These are phyloP conservation scores for Myxozyma vanderwaltii DNA, from an alignment of 805 yeast genomes.

Conservation along the genomic window DNA sequence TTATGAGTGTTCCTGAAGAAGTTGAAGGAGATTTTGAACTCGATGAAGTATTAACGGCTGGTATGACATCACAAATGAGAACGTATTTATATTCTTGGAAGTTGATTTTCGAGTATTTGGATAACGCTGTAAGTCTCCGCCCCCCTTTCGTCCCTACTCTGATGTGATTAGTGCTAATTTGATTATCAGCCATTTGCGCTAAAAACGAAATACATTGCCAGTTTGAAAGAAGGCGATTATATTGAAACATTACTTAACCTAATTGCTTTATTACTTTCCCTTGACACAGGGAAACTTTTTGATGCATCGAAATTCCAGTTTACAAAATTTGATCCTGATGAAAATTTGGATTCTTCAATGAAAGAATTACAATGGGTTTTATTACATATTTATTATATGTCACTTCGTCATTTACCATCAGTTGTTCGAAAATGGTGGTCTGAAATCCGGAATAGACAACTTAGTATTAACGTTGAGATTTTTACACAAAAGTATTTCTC, in stretches of 20 bases:
- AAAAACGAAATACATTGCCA: slow-evolving; percentile 60
- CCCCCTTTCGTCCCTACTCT: too few relatives aligned
- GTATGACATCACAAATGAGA: slow-evolving; percentile 24
- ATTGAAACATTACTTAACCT: slow-evolving; percentile 55
- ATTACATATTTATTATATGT: slow-evolving; percentile 54
- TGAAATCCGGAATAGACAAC: slow-evolving; percentile 65
- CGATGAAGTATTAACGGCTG: slow-evolving; percentile 9
- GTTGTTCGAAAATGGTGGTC: slow-evolving; percentile 68
- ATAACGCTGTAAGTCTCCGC: slow-evolving; percentile 50
- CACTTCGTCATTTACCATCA: slow-evolving; percentile 57
- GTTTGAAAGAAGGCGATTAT: slow-evolving; percentile 54
- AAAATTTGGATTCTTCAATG: slow-evolving; percentile 32
- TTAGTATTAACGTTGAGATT: slow-evolving; percentile 60
- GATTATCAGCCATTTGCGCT: slow-evolving; percentile 53
- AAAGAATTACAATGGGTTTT: slow-evolving; percentile 48
- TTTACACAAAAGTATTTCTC: slow-evolving; percentile 66
- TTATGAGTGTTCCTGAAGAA: slow-evolving; percentile 28
- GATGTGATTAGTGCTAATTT: background rate
- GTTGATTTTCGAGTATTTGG: slow-evolving; percentile 61
- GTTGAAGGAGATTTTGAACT: slow-evolving; percentile 10
- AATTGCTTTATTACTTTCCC: slow-evolving; percentile 50
- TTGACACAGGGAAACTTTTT: slow-evolving; percentile 39
- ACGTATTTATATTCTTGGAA: slow-evolving; percentile 70
- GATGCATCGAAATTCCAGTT: slow-evolving; percentile 33
- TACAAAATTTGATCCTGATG: slow-evolving; percentile 36